Base-by-base conservation (phyloP, 2,329 filamentous ascomycete species). In the Phaeosphaeriaceae sp. region DNA sequence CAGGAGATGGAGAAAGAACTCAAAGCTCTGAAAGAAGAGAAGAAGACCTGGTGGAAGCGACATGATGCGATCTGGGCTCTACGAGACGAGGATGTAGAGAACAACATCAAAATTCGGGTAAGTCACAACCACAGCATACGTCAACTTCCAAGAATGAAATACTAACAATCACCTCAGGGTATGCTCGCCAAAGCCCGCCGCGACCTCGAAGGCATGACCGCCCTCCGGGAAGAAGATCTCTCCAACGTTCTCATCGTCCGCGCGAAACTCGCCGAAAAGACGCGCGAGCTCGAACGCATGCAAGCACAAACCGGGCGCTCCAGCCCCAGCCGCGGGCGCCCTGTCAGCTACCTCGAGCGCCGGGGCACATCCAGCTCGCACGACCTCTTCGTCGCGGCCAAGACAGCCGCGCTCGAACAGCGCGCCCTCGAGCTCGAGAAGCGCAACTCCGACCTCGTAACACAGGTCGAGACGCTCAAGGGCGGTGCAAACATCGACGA, bases 41-140 rank as follows among this genome's bases (percentile, higher is more conserved):
- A 80, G 58, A 70, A 70, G 19, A 60, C 63, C 1, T 76, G 73
- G 68, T 63, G 67, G 48, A 73, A 73, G 41, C 68, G 77, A 22
- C 75, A 81, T 52, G 74, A 78, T 62, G 75, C 77, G n/a, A 72
- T 80, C 48, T 79, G 75, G 62, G 72, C 73, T 3, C 68, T 81
- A 20, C 72, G 79, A 36, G 78, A 80, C 57, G 77, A 79, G 59
- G 79, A 81, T 47, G 74, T 80, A 1, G 72, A 76, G 51, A 81
- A 80, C 58, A 75, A 80, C 60, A 78, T 80, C 63, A 79, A 77
- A 66, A 73, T 80, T 44, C 76, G 78, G 3, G 63, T 66, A 61
- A 58, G 63, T 58, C 24, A 42, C 24, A 33, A 3, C n/a, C n/a
- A 13, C 15, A 10, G 1, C 22, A 2, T 3, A 19, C 11, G 33